Percentiles rank a stretch among this genome's conserved stretches.
Conservation (phyloP, 495 filamentous ascomycete species). For the Daldinia loculata region DNA sequence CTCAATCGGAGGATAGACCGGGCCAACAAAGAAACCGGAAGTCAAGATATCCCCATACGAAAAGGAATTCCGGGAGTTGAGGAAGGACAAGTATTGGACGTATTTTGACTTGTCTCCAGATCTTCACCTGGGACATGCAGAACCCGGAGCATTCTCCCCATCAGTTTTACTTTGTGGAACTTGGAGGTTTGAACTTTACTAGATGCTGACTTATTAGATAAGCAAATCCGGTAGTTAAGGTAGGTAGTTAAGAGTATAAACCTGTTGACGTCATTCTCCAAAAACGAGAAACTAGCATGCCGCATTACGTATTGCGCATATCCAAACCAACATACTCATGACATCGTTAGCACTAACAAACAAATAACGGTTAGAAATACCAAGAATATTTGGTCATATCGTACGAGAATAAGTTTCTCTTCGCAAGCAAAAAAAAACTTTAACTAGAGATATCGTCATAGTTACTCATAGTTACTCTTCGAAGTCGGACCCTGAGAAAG, state of each 20-base stretch:
- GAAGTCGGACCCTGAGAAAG: slow-evolving; percentile 6
- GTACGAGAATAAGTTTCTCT: background rate
- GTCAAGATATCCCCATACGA: background rate
- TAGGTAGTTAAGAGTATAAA: background rate
- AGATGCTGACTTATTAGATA: slow-evolving; percentile 1
- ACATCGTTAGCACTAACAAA: background rate
- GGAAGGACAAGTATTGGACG: background rate
- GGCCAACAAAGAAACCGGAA: background rate
- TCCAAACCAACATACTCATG: background rate
- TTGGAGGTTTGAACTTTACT: background rate
- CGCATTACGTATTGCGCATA: too few species aligned
- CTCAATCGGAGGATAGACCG: slow-evolving; percentile 15
- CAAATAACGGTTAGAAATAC: background rate
- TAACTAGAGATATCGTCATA: slow-evolving; percentile 7
- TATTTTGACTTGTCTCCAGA: background rate
- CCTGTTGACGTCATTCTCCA: slow-evolving; percentile 25
- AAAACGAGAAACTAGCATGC: background rate
- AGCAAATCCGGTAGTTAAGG: background rate
- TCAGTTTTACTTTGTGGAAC: background rate
- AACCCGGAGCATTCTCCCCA: background rate
- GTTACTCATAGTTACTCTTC: background rate
- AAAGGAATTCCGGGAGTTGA: slow-evolving; percentile 18
- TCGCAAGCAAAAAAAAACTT: background rate
- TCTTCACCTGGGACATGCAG: background rate
- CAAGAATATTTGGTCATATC: background rate